Evolutionary conservation across 2,329 filamentous ascomycete species (phyloP), one percentile per base, ranked within the genome.

Genomic region (Malbranchea zuffiana): DNA sequence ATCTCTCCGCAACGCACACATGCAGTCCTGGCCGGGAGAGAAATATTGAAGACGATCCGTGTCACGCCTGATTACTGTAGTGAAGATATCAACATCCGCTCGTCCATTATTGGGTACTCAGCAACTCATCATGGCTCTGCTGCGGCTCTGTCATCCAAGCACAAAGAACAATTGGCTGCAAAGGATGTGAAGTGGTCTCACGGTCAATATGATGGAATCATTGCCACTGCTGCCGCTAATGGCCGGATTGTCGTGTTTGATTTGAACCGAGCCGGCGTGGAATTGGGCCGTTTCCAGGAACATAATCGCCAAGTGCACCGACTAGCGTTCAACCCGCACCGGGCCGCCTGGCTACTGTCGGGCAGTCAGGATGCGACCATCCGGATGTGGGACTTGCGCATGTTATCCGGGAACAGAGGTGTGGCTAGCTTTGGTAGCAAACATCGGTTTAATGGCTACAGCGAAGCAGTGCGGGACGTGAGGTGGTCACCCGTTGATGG

Each of bases 111-210:
- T 49, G 71, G 69, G 46, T 72, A 71, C 51, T 67, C 72, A 23
- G 65, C 65, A 5, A 68, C 68, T 39, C 66, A 70, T 43, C 62
- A 66, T 41, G 60, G 62, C 6, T 51, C 60, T 24, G 59, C 61
- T 15, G 57, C 60, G 31, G 55, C 46, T 15, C 55, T 64, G 35
- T 61, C 65, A 27, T 60, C 66, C 33, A 65, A 69, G 27, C 64
- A 73, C 51, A 69, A 71, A 44, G 71, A 75, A 42, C 72, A 72
- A 42, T 63, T 78, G 44, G 71, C 73, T 37, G 73, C 77, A 45
- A 73, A 72, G 43, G 75, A 80, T 55, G 75, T 80, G 19, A 77
- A 77, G 45, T 80, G 75, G 75, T 78, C 75, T 35, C 74, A 77
- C 57, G 71, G 72, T 41, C 65, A 67, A 36, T 76, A 69, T 52